A percentile compares a stretch with the other conserved stretches of the same genome.
These are phyloP conservation scores for Neophaeococcomyces aloes DNA, from an alignment of 2,329 filamentous ascomycete genomes.

Conservation along the genomic window DNA sequence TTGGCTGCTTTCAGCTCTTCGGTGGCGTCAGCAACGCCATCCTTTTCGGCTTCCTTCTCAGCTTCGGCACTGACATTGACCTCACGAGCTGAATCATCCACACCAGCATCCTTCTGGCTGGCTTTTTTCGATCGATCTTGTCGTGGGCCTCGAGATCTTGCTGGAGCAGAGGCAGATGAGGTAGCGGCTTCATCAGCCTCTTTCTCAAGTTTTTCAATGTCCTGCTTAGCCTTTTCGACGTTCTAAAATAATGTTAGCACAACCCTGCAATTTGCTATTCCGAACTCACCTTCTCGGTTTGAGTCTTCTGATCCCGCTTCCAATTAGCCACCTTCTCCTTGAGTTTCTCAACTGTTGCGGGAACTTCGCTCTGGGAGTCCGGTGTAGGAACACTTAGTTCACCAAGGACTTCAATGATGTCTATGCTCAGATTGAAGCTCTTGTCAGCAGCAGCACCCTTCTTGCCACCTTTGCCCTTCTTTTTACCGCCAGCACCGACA, in stretches of 20 bases:
- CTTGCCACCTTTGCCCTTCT: constrained; percentile 41
- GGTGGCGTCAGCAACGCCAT: constrained; percentile 47
- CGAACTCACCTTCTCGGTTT: constrained; percentile 74
- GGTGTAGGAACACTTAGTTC: constrained; percentile 80
- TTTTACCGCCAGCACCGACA: constrained; percentile 59
- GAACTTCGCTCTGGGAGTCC: constrained; percentile 72
- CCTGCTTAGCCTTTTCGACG: constrained; percentile 89
- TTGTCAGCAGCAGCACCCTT: constrained; percentile 38
- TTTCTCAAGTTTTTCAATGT: constrained; percentile 71
- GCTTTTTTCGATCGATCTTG: constrained; percentile 45
- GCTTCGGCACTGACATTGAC: constrained; percentile 39
- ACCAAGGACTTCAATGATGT: constrained; percentile 80
- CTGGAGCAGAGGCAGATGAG: constrained; percentile 35
- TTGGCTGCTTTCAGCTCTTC: constrained; percentile 51
- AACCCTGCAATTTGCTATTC: neutral
- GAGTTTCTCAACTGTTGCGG: constrained; percentile 72
- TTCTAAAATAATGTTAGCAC: constrained; percentile 52
- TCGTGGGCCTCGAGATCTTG: constrained; percentile 28
- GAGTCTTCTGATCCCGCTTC: constrained; percentile 79
- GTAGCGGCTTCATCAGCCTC: constrained; percentile 52
- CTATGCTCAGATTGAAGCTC: constrained; percentile 71
- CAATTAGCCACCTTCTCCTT: constrained; percentile 84
- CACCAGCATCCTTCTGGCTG: constrained; percentile 39
- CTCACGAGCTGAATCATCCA: constrained; percentile 31
- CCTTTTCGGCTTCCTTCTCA: constrained; percentile 47